Evolutionary conservation across 2,329 filamentous ascomycete species (phyloP), one percentile per base, ranked within the genome.

Genomic region (Fragosphaeria purpurea): DNA sequence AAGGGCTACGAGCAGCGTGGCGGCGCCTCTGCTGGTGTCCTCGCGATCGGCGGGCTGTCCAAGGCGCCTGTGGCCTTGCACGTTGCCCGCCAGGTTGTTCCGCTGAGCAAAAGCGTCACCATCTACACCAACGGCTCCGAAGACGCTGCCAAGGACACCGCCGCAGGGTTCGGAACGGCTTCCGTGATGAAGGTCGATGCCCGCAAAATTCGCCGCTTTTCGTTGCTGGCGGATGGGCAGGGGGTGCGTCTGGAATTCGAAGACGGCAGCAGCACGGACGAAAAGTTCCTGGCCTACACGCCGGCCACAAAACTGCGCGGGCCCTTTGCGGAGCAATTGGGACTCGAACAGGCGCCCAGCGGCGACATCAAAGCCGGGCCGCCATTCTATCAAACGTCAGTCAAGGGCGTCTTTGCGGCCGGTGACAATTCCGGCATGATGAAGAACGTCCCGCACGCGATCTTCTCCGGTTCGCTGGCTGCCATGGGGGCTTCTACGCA

Each of bases 1-100:
- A 70, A 81, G 53, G 79, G 79, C 4, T 82, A 70, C 59, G 79
- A 83, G 54, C 74, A 81, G 49, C 67, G 72, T 11, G 60, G 63
- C 4, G 60, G 63, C 4, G 58, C 64, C 0, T 70, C 71, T 0
- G 69, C 68, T 0, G 75, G 74, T 1, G 58, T 79, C 4, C 65
- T 81, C 3, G 73, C 70, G 1, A 63, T 65, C 8, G 70, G 66
- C 2, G 56, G 63, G 38, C 38, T 67, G 11, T 62, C 60, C 6
- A 58, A 57, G 7, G 44, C 64, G 0, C 55, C 61, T 8, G 60
- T 67, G 45, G 63, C 70, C 7, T 52, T 65, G 0, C 68, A 72
- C 51, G 52, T 75, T 10, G 63, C 67, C 0, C 65, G 67, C 41
- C 71, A 73, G 65, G 72, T 71, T 1, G 61, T 58, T 2, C 66